Evolutionary conservation across 2,329 filamentous ascomycete genomes (phyloP).

Genomic region (Fusarium piperis): DNA sequence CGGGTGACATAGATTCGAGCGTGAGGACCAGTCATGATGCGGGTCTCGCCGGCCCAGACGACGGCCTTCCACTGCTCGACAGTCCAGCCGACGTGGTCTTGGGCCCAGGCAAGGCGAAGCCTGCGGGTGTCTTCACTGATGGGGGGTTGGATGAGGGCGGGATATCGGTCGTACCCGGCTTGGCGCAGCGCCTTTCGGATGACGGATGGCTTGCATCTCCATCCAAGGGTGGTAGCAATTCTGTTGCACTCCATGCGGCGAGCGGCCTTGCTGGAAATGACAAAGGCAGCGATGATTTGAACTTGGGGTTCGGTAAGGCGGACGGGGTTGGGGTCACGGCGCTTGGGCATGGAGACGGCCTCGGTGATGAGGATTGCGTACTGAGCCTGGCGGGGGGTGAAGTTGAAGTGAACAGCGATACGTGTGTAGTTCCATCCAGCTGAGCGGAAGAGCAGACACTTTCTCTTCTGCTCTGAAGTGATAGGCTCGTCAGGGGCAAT

Average conservation of each 20-base stretch:
- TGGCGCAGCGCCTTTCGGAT: conserved; percentile 16
- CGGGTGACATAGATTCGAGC: conserved; percentile 20
- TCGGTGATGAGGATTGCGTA: not conserved
- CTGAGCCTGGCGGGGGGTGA: not conserved
- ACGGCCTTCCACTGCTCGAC: conserved; percentile 25
- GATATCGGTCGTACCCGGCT: conserved; percentile 18
- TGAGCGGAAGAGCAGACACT: not conserved
- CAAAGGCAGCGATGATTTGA: conserved; percentile 12
- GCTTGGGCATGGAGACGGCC: not conserved
- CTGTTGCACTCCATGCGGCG: conserved; percentile 11
- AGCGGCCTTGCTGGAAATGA: conserved; percentile 12
- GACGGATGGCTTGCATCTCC: conserved; percentile 5
- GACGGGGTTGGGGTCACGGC: not conserved
- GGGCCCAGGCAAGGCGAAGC: conserved; percentile 20
- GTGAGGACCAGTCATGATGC: not conserved
- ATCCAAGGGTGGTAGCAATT: conserved; percentile 11
- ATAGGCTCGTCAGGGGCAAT: not conserved
- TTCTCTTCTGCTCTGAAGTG: not conserved
- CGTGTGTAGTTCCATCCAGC: not conserved
- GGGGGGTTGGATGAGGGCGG: conserved; percentile 10
- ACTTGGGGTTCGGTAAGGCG: conserved; percentile 7
- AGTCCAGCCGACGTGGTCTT: conserved; percentile 17
- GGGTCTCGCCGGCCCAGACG: conserved; percentile 16
- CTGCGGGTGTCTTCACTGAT: conserved; percentile 16
- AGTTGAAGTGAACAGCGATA: not conserved